Evolutionary conservation across 495 filamentous ascomycete genomes (phyloP), one percentile per base, ranked within the genome.

Genomic region (Hypoxylon rickii): DNA sequence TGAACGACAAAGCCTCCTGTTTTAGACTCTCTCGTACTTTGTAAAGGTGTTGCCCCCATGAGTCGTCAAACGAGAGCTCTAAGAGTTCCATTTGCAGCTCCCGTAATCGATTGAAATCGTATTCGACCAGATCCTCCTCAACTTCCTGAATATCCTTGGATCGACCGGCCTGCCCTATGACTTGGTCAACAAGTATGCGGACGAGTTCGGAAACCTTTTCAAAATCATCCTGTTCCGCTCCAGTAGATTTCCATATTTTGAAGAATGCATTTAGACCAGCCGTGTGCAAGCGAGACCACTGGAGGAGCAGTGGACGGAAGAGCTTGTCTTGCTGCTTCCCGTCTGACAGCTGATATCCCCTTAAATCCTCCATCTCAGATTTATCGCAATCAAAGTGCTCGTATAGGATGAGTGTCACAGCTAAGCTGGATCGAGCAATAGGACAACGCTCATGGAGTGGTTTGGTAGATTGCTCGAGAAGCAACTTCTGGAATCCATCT

Each of bases 321-420:
- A 95, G 72, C 66, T 84, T 88, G 68, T 99, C 94, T 58, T 95
- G 83, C 36, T 89, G 85, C 21, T 87, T 83, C 16, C 89, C 89
- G 53, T 96, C 93, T 38, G 94, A 71, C 2, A 86, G 70, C 51
- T 89, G 77, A 56, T 92, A 94, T 8, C 79, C 85, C 68, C 90
- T 89, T 3, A 82, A 75, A 59, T 96, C 92, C 54, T 93, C 89
- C 51, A 87, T 73, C 44, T 94, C 90, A 2, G 89, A 86, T 64
- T 89, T 92, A 55, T 94, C 90, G 22, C 96, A 88, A 53, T 96
- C 89, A 57, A 99, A 99, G 75, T 96, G 92, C 55, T 97, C 91
- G 69, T 94, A 96, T 11, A 99, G 73, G 11, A 95, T 89, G 20
- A 83, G 79, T 2, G 93, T 97, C 18, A 96, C 86, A 0, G 92